These are phyloP conservation scores for Exophiala sp. DNA, from an alignment of 2,329 filamentous ascomycete genomes.

Conservation along the genomic window DNA sequence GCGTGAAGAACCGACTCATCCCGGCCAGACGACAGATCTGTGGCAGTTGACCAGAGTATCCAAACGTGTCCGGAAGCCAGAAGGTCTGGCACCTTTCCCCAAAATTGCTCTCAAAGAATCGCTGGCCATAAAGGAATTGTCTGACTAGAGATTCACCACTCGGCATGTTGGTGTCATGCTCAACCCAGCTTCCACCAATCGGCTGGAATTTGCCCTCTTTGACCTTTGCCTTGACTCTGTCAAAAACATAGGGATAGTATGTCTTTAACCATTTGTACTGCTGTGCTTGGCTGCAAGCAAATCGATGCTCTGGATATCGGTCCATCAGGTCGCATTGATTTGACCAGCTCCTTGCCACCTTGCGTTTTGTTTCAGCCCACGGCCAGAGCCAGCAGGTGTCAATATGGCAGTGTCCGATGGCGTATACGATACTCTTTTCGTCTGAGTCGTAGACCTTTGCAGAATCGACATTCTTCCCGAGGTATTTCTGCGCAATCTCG, in stretches of 20 bases:
- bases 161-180: slow-evolving; percentile 96
- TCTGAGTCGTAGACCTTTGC: slow-evolving; percentile 74
- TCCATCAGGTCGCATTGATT: slow-evolving; percentile 96
- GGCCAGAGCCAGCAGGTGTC: slow-evolving; percentile 99
- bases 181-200: slow-evolving; percentile 96
- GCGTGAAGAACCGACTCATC: slow-evolving; percentile 94
- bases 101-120: slow-evolving; percentile 90
- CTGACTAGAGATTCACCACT: slow-evolving; percentile 89
- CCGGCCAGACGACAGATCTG: slow-evolving; percentile 90
- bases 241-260: slow-evolving; percentile 79
- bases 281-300: slow-evolving; percentile 88
- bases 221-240: slow-evolving; percentile 85
- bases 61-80: slow-evolving; percentile 97
- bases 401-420: slow-evolving; percentile 94
- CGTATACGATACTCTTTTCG: slow-evolving; percentile 71
- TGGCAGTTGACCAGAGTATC: slow-evolving; percentile 90
- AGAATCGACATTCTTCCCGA: slow-evolving; percentile 75
- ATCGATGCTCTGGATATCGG: slow-evolving; percentile 85
- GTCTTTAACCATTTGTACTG: slow-evolving; percentile 97
- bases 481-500: slow-evolving; percentile 73
- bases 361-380: slow-evolving; percentile 94
- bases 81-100: slow-evolving; percentile 84
- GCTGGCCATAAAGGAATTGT: slow-evolving; percentile 91
- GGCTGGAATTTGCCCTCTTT: slow-evolving; percentile 87
- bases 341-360: slow-evolving; percentile 91